Base-by-base conservation (phyloP, 2,329 filamentous ascomycete genomes). In the Cercospora sp. region DNA sequence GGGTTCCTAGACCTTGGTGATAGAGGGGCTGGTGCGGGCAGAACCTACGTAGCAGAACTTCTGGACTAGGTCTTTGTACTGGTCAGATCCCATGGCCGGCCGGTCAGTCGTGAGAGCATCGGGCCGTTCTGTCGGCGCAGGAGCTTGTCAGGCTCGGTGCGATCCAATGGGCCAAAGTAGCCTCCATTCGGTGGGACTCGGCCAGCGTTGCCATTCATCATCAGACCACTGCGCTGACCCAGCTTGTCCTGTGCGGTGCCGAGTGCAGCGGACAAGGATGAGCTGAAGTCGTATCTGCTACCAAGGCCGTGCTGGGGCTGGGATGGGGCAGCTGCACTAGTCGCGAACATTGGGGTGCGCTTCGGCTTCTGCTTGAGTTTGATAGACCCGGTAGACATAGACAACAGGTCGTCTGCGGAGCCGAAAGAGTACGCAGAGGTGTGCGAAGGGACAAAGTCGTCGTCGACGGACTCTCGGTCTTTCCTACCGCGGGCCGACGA, bases 11-110 rank as follows among this genome's bases (percentile, higher is more conserved):
- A 72, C 74, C 69, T 73, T 70, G 61, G 74, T 55, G 63, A 69
- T 51, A 71, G 73, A 71, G 73, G 77, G 77, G 76, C 75, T 76
- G 32, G 66, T 72, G 68, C 71, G 75, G 70, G 74, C 73, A 71
- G 86, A 86, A 97, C 94, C 89, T 94, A 97, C 94, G 88, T 98
- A 99, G 87, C 95, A 99, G 86, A 97, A 99, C 85, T 97, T 97
- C 85, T 97, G 94, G 81, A 99, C 91, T 73, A 99, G 87, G 82
- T 99, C 95, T 82, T 96, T 92, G 80, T 99, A 98, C 69, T 94
- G 94, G 69, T 92, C 89, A 72, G 93, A 96, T 69, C 94, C 88
- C 73, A 97, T 90, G 76, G 87, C 85, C 55, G 89, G 89, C 77
- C 90, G 88, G 76, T 87, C 86, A 45, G 85, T 83, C 13, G 86